Conservation (phyloP, 805 yeast genomes). For the Starmerella floris region DNA sequence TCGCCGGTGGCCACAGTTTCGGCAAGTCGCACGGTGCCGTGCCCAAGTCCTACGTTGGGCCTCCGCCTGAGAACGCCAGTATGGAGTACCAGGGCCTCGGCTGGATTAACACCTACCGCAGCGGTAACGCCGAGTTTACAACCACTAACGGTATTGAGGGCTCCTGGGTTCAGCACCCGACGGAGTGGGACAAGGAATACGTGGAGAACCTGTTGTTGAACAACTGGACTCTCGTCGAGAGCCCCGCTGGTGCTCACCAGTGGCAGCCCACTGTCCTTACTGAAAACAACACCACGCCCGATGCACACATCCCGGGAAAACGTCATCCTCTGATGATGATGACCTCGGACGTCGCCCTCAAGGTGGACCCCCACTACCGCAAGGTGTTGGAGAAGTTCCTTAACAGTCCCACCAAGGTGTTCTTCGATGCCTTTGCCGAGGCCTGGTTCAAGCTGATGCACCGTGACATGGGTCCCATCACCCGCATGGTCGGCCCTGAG, state of each 20-base stretch:
- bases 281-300: constrained; percentile 12
- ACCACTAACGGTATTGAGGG: constrained; percentile 18
- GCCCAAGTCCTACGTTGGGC: constrained; percentile 9
- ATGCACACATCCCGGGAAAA: constrained; percentile 13
- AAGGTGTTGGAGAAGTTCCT: constrained; percentile 11
- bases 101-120: constrained; percentile 14
- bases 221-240: constrained; percentile 9
- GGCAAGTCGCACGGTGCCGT: constrained; percentile 19
- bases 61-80: constrained; percentile 15
- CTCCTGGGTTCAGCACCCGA: constrained; percentile 15
- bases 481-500: constrained; percentile 18
- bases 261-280: constrained; percentile 10
- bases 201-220: constrained; percentile 10
- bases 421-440: constrained; percentile 15
- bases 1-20: constrained; percentile 19
- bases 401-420: constrained; percentile 9
- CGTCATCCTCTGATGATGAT: constrained; percentile 16
- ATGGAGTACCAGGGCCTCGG: constrained; percentile 18
- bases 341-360: constrained; percentile 17
- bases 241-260: constrained; percentile 17
- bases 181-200: constrained; percentile 10
- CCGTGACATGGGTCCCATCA: constrained; percentile 18
- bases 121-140: constrained; percentile 18
- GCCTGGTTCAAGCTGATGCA: constrained; percentile 19
- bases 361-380: constrained; percentile 15